Evolutionary conservation across 1,284 basidiomycete species (phyloP), one percentile per base, ranked within the genome.

Genomic region (Cutaneotrichosporon cavernicola): DNA sequence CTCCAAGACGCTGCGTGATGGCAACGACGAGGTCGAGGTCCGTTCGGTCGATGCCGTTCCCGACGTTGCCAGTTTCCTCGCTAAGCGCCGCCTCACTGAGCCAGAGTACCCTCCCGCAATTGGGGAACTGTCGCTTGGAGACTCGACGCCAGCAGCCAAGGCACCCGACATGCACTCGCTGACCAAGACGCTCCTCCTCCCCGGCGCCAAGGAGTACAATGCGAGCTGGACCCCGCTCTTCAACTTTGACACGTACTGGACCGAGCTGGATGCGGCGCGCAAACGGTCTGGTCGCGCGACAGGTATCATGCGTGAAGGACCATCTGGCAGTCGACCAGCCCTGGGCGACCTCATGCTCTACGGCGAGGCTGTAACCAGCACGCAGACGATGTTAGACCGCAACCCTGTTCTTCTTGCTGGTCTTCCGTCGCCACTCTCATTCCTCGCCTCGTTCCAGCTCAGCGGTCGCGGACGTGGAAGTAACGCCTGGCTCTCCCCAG

Each of bases 381-480:
- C 96, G 0, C 96, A 99, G 80, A 96, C 93, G 0, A 86, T 98
- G 86, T 84, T 98, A 1, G 93, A 97, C 75, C 96, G 93, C 72
- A 98, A 98, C 75, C 87, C 87, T 1, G 83, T 82, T 13, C 81
- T 97, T 5, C 84, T 96, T 50, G 83, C 85, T 2, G 73, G 82
- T 1, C 84, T 97, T 1, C 91, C 91, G 0, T 81, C 87, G 0
- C 93, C 94, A 0, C 70, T 76, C 5, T 74, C 91, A 8, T 93
- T 90, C 56, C 81, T 97, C 43, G 95, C 94, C 0, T 89, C 91
- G 0, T 88, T 90, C 70, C 96, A 99, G 79, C 85, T 97, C 10
- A 84, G 89, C 13, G 97, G 92, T 1, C 85, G 96, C 49, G 96
- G 96, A 0, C 87, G 96, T 40, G 94, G 95, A 0, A 83, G 85